Conservation (phyloP, 2,329 filamentous ascomycete species). For the Sarocladium brachiariae region DNA sequence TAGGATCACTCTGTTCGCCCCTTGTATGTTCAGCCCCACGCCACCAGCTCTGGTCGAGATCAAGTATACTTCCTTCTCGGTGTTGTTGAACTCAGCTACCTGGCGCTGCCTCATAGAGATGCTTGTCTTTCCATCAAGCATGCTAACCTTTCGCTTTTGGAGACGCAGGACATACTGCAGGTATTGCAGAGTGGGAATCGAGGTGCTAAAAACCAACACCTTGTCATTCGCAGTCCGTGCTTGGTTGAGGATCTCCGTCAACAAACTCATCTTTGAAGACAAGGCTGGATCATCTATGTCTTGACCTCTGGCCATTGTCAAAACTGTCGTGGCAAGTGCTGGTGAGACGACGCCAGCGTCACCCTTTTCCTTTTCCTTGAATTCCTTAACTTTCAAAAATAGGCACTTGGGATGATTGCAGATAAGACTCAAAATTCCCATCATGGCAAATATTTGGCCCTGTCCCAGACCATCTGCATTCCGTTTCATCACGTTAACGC, state of each 20-base stretch:
- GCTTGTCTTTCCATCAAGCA: slow-evolving; percentile 62
- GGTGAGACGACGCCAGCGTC: slow-evolving; percentile 18
- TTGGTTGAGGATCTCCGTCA: slow-evolving; percentile 63
- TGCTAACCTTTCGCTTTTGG: slow-evolving; percentile 40
- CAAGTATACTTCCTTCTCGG: slow-evolving; percentile 55
- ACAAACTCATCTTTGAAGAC: slow-evolving; percentile 62
- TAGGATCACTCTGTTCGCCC: slow-evolving; percentile 79
- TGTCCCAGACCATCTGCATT: slow-evolving; percentile 9
- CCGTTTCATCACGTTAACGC: slow-evolving; percentile 23
- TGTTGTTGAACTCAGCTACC: slow-evolving; percentile 63
- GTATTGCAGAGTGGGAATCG: slow-evolving; percentile 61
- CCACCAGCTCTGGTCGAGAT: slow-evolving; percentile 82
- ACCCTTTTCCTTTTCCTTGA: slow-evolving; percentile 10
- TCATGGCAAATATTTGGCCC: slow-evolving; percentile 26
- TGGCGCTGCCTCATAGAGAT: slow-evolving; percentile 52
- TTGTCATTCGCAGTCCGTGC: slow-evolving; percentile 60
- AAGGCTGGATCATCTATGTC: slow-evolving; percentile 39
- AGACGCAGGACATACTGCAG: slow-evolving; percentile 50
- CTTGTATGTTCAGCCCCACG: slow-evolving; percentile 73
- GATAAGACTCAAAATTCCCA: slow-evolving; percentile 37
- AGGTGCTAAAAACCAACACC: slow-evolving; percentile 74
- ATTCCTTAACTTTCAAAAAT: slow-evolving; percentile 23
- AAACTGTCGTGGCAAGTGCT: slow-evolving; percentile 21
- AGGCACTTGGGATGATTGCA: slow-evolving; percentile 48
- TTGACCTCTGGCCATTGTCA: slow-evolving; percentile 28